A percentile compares a stretch with the other conserved stretches of the same genome.
phyloP scores from a whole-genome alignment of 208 protist species.

The Vickermania ingenoplastis region DNA sequence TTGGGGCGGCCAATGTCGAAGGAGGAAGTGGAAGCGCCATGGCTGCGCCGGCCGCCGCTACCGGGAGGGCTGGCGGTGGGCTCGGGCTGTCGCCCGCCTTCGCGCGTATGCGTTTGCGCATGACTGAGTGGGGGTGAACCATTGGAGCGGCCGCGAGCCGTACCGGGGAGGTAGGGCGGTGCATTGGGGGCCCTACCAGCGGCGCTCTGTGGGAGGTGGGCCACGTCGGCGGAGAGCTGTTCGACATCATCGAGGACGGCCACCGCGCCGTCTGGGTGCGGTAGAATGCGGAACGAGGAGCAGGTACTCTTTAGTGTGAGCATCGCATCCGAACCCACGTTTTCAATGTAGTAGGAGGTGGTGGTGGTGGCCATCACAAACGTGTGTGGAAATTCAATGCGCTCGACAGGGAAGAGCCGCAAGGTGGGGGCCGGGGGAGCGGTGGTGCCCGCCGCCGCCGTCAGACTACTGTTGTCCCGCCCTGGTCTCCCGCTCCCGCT shows the following conservation, averaged over 20 bases:
- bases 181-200: too few species aligned
- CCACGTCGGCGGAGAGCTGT: slow-evolving; percentile 16
- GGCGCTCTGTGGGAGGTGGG: background rate
- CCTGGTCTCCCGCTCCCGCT: background rate
- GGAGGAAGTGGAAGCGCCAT: background rate
- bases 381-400: slow-evolving; percentile 18
- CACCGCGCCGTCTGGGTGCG: slow-evolving; percentile 11
- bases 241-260: slow-evolving; percentile 28
- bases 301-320: slow-evolving; percentile 50
- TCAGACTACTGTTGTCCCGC: too few species aligned
- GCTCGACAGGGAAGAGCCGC: slow-evolving; percentile 14
- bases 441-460: too few species aligned
- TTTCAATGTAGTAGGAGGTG: slow-evolving; percentile 52
- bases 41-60: too few species aligned
- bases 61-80: background rate
- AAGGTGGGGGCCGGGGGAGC: background rate
- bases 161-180: too few species aligned
- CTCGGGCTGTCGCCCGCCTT: background rate
- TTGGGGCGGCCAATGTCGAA: background rate
- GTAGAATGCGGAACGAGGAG: slow-evolving; percentile 30
- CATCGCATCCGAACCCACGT: slow-evolving; percentile 60
- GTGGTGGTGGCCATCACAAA: slow-evolving; percentile 36
- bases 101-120: background rate
- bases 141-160: background rate
- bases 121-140: background rate